A percentile compares a stretch with the other conserved stretches of the same genome.
Evolutionary conservation across 345 rosid species (phyloP).

Genomic region (Ceriops tagal): DNA sequence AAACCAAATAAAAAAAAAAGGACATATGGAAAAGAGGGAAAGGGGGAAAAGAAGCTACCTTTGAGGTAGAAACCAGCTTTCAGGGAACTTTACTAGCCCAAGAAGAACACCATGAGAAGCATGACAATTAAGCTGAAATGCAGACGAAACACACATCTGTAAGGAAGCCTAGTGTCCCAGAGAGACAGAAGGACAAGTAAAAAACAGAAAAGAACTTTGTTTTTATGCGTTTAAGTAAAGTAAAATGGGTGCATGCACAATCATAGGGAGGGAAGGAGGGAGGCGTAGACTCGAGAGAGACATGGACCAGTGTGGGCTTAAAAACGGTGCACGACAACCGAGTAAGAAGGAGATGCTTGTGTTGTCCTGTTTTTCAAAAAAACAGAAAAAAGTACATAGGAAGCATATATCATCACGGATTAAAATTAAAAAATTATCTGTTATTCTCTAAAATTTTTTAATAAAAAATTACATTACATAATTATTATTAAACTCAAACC

Average conservation of each 20-base stretch:
- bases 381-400: too few species aligned
- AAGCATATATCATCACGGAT: too few species aligned
- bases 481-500: too few species aligned
- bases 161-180: background rate
- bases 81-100: background rate
- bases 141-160: background rate
- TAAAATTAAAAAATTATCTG: too few species aligned
- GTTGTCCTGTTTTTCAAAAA: too few species aligned
- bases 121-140: background rate
- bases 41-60: background rate
- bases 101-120: conserved; percentile 3
- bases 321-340: too few species aligned
- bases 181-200: background rate
- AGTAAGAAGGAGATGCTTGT: background rate
- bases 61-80: background rate
- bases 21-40: background rate
- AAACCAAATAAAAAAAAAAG: background rate
- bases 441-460: too few species aligned
- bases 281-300: background rate
- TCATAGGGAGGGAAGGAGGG: background rate
- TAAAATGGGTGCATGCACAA: background rate
- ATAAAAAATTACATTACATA: too few species aligned
- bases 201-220: background rate
- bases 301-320: background rate
- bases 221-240: background rate